These are phyloP conservation scores for Huntiella abstrusa DNA, from an alignment of 2,329 filamentous ascomycete genomes.

Conservation along the genomic window DNA sequence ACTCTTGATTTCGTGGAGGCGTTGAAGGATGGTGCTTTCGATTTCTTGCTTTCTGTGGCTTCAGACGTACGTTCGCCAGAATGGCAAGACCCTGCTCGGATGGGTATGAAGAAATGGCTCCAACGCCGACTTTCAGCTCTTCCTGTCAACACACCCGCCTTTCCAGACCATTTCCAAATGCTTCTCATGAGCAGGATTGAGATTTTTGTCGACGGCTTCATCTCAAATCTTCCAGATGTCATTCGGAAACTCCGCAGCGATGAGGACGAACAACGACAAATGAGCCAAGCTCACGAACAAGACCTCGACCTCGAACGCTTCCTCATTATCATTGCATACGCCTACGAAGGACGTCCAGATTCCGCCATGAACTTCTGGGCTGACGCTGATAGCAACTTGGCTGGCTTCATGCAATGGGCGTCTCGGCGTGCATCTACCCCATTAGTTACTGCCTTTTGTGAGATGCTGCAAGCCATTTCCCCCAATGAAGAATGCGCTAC, in stretches of 20 bases:
- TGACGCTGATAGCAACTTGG: conserved; percentile 79
- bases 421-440: conserved; percentile 87
- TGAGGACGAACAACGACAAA: conserved; percentile 70
- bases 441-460: conserved; percentile 89
- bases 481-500: conserved; percentile 66
- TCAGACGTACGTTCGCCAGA: conserved; percentile 63
- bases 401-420: conserved; percentile 94
- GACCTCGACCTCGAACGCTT: conserved; percentile 72
- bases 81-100: conserved; percentile 75
- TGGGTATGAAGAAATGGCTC: conserved; percentile 63
- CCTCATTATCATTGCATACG: conserved; percentile 76
- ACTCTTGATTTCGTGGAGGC: conserved; percentile 57
- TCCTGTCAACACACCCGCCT: conserved; percentile 45
- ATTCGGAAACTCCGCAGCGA: conserved; percentile 69
- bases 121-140: conserved; percentile 61
- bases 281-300: conserved; percentile 45
- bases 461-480: conserved; percentile 81
- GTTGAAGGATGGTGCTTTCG: conserved; percentile 75
- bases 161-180: conserved; percentile 52
- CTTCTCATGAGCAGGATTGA: conserved; percentile 68
- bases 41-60: conserved; percentile 73
- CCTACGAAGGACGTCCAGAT: conserved; percentile 71
- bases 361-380: conserved; percentile 80
- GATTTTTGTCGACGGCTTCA: conserved; percentile 75
- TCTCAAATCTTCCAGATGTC: conserved; percentile 87